These are phyloP conservation scores for Lactifluus subvellereus DNA, from an alignment of 768 basidiomycete genomes.

Conservation along the genomic window DNA sequence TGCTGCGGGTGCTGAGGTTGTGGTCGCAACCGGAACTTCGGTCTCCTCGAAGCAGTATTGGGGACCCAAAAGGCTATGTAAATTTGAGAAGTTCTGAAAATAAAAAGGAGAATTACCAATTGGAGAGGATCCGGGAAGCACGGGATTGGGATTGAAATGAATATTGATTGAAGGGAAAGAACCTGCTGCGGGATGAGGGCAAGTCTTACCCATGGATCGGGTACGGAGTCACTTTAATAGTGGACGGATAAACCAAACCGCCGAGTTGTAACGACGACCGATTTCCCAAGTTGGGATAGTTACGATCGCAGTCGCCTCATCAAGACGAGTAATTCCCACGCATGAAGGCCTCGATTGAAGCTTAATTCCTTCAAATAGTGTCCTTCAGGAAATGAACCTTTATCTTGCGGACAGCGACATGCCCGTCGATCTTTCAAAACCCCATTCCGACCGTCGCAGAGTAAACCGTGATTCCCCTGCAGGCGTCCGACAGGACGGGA, in stretches of 20 bases:
- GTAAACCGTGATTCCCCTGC: conserved; percentile 45
- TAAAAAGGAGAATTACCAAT: background rate
- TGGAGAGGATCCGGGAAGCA: conserved; percentile 3
- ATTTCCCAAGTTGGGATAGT: conserved; percentile 3
- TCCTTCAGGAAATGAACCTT: background rate
- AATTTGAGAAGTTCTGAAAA: too few species aligned
- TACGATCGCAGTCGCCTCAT: background rate
- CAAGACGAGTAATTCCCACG: conserved; percentile 5
- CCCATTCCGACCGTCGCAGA: conserved; percentile 39
- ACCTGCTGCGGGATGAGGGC: too few species aligned
- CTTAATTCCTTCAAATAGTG: conserved; percentile 18
- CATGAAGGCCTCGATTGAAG: background rate
- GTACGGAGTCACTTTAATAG: too few species aligned
- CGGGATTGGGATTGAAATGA: background rate
- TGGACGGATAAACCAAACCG: background rate
- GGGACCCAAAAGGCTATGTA: too few species aligned
- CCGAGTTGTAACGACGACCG: background rate
- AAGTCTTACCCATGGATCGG: too few species aligned
- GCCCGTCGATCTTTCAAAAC: conserved; percentile 52
- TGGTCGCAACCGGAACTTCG: background rate
- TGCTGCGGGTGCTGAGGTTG: conserved; percentile 3
- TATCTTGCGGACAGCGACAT: conserved; percentile 31
- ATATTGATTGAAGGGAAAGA: background rate
- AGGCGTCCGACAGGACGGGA: conserved; percentile 45
- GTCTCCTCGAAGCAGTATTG: too few species aligned